Conservation (phyloP, 305 asterid species). For the Caryopteris hybrid region DNA sequence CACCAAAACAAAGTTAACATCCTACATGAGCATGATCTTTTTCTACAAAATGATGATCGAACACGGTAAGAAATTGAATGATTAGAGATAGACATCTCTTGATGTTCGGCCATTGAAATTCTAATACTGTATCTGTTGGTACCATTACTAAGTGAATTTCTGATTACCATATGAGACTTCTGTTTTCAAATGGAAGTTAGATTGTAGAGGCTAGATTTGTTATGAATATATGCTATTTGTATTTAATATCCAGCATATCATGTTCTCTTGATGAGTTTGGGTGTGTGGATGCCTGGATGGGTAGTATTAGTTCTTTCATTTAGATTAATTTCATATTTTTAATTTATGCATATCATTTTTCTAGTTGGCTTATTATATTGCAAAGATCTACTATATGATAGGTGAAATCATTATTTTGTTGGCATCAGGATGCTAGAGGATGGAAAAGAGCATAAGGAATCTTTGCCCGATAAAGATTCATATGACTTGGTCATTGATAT, state of each 20-base stretch:
- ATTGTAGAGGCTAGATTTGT: background rate
- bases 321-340: background rate
- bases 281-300: background rate
- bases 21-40: no score
- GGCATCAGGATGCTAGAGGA: slow-evolving; percentile 63
- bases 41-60: no score
- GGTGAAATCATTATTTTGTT: slow-evolving; percentile 20
- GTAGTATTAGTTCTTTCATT: background rate
- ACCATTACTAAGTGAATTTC: no score
- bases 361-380: background rate
- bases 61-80: no score
- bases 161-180: no score
- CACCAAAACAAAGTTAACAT: no score
- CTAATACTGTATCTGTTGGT: no score
- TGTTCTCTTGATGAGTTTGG: background rate
- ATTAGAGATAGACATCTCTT: no score
- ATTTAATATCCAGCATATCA: background rate
- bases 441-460: slow-evolving; percentile 57
- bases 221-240: background rate
- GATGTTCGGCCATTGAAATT: no score
- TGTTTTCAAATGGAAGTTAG: no score
- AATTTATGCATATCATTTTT: slow-evolving; percentile 2
- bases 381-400: slow-evolving; percentile 21
- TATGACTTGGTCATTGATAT: slow-evolving; percentile 64
- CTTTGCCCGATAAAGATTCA: slow-evolving; percentile 73